A percentile compares a stretch with the other conserved stretches of the same genome.
Evolutionary conservation across 345 rosid species (phyloP).

Genomic region (Camelina hispida): DNA sequence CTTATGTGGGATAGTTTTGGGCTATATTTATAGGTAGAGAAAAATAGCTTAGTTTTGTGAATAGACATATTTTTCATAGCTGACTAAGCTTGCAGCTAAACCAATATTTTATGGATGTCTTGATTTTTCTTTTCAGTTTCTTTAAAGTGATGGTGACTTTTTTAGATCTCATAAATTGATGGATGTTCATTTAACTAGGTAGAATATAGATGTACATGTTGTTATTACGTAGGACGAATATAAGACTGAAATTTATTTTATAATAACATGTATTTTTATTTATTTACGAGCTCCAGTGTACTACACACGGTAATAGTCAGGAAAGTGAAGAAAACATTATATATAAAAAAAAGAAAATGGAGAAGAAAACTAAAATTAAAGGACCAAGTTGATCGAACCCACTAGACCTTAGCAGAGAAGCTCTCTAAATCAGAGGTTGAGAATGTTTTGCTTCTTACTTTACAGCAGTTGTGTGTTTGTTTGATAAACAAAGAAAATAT

Average conservation of each 20-base stretch:
- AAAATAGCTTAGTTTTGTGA: conserved; percentile 24
- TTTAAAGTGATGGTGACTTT: conserved; percentile 32
- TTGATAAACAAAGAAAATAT: conserved; percentile 23
- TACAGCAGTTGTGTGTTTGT: conserved; percentile 39
- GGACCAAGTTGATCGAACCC: conserved; percentile 45
- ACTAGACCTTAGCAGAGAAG: conserved; percentile 40
- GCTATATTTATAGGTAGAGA: conserved; percentile 58
- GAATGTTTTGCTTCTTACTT: conserved; percentile 42
- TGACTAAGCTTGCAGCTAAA: conserved; percentile 44
- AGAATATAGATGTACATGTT: conserved; percentile 34
- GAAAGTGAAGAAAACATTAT: neutral
- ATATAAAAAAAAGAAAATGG: neutral
- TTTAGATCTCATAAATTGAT: conserved; percentile 31
- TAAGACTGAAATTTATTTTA: neutral
- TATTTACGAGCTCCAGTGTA: conserved; percentile 38
- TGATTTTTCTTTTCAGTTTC: conserved; percentile 1
- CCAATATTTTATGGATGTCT: conserved; percentile 37
- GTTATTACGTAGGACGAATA: conserved; percentile 29
- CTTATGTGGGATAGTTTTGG: conserved; percentile 32
- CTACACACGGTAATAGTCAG: conserved; percentile 31
- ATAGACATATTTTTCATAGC: conserved; percentile 50
- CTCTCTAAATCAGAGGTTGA: conserved; percentile 41
- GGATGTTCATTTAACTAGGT: conserved; percentile 35
- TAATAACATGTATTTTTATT: neutral
- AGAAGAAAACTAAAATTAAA: conserved; percentile 5